Percentiles rank a stretch among this genome's conserved stretches.
phyloP scores from a whole-genome alignment of 2,329 filamentous ascomycete genomes.

The Arthrobotrys iridis region DNA sequence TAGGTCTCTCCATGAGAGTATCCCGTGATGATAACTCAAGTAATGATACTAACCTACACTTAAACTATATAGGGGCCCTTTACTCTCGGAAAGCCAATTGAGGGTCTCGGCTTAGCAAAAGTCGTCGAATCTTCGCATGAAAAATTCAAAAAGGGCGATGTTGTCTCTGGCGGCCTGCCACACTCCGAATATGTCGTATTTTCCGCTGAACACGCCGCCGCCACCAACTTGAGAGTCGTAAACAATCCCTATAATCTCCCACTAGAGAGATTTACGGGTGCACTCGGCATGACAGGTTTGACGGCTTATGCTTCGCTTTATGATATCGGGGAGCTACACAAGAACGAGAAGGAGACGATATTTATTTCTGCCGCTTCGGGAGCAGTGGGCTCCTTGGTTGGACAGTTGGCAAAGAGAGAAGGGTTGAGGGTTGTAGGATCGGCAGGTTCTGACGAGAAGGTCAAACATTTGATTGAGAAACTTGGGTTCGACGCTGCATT shows the following conservation, averaged over 20 bases:
- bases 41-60: background rate
- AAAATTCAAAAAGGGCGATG: constrained; percentile 74
- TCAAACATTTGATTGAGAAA: constrained; percentile 76
- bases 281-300: constrained; percentile 80
- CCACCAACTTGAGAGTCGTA: constrained; percentile 66
- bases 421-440: constrained; percentile 82
- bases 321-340: constrained; percentile 77
- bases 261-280: constrained; percentile 74
- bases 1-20: constrained; percentile 18
- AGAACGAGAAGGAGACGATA: constrained; percentile 75
- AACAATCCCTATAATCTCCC: constrained; percentile 76
- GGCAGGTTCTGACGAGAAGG: constrained; percentile 81
- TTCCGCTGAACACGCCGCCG: constrained; percentile 63
- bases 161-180: constrained; percentile 67
- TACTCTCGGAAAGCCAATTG: constrained; percentile 71
- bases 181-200: constrained; percentile 76
- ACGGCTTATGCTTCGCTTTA: constrained; percentile 79
- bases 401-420: constrained; percentile 83
- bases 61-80: constrained; percentile 65
- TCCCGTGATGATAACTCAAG: background rate
- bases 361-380: constrained; percentile 83
- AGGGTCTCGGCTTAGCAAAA: constrained; percentile 72
- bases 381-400: constrained; percentile 83
- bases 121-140: constrained; percentile 75
- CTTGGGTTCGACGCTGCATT: constrained; percentile 78